A percentile compares a stretch with the other conserved stretches of the same genome.
Conservation (phyloP, 805 yeast genomes). For the Kodamaea hsintzibuensis region DNA sequence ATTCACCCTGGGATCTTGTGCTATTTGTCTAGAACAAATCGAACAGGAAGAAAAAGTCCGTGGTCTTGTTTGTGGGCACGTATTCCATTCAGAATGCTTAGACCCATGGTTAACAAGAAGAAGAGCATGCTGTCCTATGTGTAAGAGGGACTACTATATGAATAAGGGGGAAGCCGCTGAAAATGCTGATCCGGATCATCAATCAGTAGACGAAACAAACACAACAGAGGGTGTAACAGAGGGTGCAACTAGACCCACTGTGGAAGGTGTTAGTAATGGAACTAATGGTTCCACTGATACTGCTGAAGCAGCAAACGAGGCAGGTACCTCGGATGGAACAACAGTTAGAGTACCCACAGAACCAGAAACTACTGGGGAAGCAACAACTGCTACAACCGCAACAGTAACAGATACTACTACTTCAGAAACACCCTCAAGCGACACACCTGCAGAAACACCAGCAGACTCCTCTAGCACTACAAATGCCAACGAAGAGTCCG, state of each 20-base stretch:
- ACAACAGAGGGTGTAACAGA: not conserved
- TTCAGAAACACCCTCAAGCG: no score
- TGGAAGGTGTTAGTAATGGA: not conserved
- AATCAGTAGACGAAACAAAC: not conserved
- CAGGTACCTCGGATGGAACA: not conserved
- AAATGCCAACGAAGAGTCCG: not conserved
- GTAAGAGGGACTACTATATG: constrained; percentile 67
- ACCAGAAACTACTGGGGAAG: not conserved
- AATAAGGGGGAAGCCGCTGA: constrained; percentile 19
- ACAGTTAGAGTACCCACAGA: not conserved
- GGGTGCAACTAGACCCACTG: not conserved
- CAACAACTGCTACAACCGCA: not conserved
- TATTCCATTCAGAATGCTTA: constrained; percentile 75
- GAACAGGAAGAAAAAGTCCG: constrained; percentile 66
- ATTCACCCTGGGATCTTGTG: constrained; percentile 70
- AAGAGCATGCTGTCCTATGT: constrained; percentile 81
- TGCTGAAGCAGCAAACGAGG: not conserved
- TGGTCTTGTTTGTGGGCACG: constrained; percentile 79
- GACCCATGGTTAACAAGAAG: constrained; percentile 80
- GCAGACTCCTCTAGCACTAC: not conserved
- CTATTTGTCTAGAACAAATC: constrained; percentile 71
- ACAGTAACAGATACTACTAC: not conserved
- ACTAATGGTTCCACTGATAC: not conserved
- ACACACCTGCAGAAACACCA: not conserved
- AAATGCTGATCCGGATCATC: not conserved